These are phyloP conservation scores for Aspergillus versicolor DNA, from an alignment of 2,329 filamentous ascomycete genomes.

Conservation along the genomic window DNA sequence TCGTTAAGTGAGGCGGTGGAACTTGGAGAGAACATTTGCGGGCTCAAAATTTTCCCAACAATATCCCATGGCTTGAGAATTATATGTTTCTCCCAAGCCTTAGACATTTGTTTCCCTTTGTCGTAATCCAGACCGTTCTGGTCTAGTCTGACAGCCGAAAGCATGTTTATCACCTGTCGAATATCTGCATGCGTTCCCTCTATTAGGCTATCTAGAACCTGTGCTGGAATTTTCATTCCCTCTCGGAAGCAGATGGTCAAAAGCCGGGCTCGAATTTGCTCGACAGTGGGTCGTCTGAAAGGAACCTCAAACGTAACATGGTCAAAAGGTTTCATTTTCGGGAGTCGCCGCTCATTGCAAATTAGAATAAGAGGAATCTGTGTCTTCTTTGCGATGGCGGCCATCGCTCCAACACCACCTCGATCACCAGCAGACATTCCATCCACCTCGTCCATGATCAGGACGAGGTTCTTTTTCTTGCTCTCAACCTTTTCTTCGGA, in stretches of 20 bases:
- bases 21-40: constrained; percentile 78
- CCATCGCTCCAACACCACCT: constrained; percentile 90
- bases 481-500: constrained; percentile 77
- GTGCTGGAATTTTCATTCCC: constrained; percentile 76
- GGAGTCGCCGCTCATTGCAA: constrained; percentile 88
- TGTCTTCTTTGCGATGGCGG: constrained; percentile 92
- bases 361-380: constrained; percentile 94
- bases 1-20: constrained; percentile 90
- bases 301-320: constrained; percentile 77
- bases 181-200: constrained; percentile 96
- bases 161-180: constrained; percentile 97
- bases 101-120: constrained; percentile 88
- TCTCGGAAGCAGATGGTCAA: constrained; percentile 95
- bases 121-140: constrained; percentile 77
- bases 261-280: constrained; percentile 86
- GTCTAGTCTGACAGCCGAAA: constrained; percentile 89
- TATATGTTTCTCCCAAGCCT: constrained; percentile 97
- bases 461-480: constrained; percentile 85
- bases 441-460: constrained; percentile 99
- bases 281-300: constrained; percentile 85
- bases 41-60: constrained; percentile 83
- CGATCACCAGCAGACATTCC: constrained; percentile 98
- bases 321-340: constrained; percentile 99
- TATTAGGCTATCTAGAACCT: constrained; percentile 88
- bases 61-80: constrained; percentile 98